Percentiles rank a stretch among this genome's conserved stretches.
These are phyloP conservation scores for Tulasnella sp. DNA, from an alignment of 768 basidiomycete species.

Conservation along the genomic window DNA sequence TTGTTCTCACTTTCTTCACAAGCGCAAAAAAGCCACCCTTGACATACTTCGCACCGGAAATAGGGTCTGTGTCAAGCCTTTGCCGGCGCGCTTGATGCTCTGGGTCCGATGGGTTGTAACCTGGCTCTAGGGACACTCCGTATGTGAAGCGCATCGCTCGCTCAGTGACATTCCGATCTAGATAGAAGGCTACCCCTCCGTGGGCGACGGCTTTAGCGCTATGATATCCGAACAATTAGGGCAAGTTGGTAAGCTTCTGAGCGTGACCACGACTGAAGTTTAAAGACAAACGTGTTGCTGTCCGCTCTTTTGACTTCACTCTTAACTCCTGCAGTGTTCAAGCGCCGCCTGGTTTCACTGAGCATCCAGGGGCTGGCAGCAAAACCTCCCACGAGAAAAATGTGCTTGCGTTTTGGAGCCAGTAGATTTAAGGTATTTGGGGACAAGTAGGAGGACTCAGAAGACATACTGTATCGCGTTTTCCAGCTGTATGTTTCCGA, in stretches of 20 bases:
- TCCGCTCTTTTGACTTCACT: slow-evolving; percentile 65
- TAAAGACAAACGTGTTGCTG: slow-evolving; percentile 60
- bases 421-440: not conserved
- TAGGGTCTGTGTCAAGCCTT: slow-evolving; percentile 42
- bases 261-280: slow-evolving; percentile 1
- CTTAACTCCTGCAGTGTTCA: slow-evolving; percentile 48
- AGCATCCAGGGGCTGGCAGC: slow-evolving; percentile 81
- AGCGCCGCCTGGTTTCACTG: slow-evolving; percentile 64
- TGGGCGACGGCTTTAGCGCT: slow-evolving; percentile 84
- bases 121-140: slow-evolving; percentile 72
- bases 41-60: not conserved
- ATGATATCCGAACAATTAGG: not conserved
- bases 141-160: slow-evolving; percentile 77
- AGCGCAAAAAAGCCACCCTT: not conserved
- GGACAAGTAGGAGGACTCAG: not conserved
- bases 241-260: slow-evolving; percentile 14
- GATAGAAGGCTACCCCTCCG: slow-evolving; percentile 79
- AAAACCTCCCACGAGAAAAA: slow-evolving; percentile 79
- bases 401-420: slow-evolving; percentile 48
- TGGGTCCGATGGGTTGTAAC: slow-evolving; percentile 58
- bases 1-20: not conserved
- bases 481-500: slow-evolving; percentile 36
- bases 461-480: slow-evolving; percentile 33
- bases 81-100: slow-evolving; percentile 63
- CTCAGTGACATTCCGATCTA: slow-evolving; percentile 78